Evolutionary conservation across 2,329 filamentous ascomycete genomes (phyloP).

Genomic region (Exophiala viscosa): DNA sequence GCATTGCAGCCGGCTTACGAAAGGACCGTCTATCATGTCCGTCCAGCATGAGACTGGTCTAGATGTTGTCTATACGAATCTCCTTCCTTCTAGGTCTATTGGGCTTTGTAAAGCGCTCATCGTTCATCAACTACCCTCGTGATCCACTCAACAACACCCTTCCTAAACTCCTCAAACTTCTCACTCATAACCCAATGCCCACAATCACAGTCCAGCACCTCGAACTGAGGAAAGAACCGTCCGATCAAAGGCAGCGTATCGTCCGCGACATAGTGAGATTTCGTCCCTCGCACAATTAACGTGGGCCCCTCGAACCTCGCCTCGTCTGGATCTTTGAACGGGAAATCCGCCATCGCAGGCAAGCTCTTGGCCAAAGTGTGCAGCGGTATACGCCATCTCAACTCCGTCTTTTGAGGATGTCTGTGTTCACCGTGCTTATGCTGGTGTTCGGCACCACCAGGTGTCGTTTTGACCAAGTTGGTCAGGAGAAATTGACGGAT

Average conservation of each 20-base stretch:
- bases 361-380: constrained; percentile 64
- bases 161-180: constrained; percentile 42
- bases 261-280: constrained; percentile 39
- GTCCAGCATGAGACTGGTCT: neutral
- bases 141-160: constrained; percentile 32
- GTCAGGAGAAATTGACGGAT: constrained; percentile 90
- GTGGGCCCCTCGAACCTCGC: constrained; percentile 70
- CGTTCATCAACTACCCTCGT: constrained; percentile 23
- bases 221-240: constrained; percentile 40
- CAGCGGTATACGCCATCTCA: constrained; percentile 78
- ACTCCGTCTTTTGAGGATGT: constrained; percentile 45
- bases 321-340: constrained; percentile 69
- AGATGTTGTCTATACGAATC: neutral
- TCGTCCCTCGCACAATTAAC: constrained; percentile 62
- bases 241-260: constrained; percentile 40
- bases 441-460: constrained; percentile 33
- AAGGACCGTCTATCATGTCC: neutral
- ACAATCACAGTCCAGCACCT: constrained; percentile 40
- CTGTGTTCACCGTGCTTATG: constrained; percentile 14
- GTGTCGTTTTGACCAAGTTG: constrained; percentile 55
- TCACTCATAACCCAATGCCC: constrained; percentile 46
- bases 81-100: neutral
- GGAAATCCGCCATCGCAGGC: constrained; percentile 80
- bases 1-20: no score
- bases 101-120: neutral